Percentiles rank a stretch among this genome's conserved stretches.
phyloP scores from a whole-genome alignment of 179 eudicot species.

The Gypsophila paniculata region DNA sequence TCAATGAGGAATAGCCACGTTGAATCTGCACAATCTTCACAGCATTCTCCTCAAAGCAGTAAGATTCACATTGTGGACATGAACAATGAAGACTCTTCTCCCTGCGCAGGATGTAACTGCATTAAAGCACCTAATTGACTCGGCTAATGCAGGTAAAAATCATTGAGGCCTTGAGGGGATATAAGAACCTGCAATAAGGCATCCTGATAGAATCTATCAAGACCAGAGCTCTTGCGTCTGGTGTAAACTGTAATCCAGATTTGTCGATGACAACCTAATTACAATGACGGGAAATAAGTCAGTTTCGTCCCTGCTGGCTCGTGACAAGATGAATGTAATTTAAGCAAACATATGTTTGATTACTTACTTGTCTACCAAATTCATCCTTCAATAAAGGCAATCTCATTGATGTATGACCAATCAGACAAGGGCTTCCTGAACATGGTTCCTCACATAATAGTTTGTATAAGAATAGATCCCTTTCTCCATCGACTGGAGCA shows the following conservation, averaged over 20 bases:
- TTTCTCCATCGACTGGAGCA: conserved; percentile 35
- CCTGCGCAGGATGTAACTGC: conserved; percentile 54
- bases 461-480: conserved; percentile 61
- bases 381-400: conserved; percentile 51
- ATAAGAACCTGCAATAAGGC: conserved; percentile 72
- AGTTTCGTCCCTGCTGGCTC: conserved; percentile 4
- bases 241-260: conserved; percentile 66
- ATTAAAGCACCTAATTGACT: conserved; percentile 60
- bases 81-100: conserved; percentile 50
- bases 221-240: conserved; percentile 66
- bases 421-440: conserved; percentile 58
- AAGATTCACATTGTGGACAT: conserved; percentile 59
- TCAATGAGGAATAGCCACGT: conserved; percentile 55
- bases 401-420: conserved; percentile 55
- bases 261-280: conserved; percentile 58
- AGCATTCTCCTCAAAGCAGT: conserved; percentile 53
- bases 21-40: conserved; percentile 74
- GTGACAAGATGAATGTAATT: conserved; percentile 10
- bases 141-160: conserved; percentile 34
- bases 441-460: conserved; percentile 35
- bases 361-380: conserved; percentile 65
- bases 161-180: not conserved
- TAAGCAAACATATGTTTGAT: conserved; percentile 2
- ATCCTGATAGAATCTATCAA: conserved; percentile 53
- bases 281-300: conserved; percentile 16